Percentiles rank a stretch among this genome's conserved stretches.
phyloP scores from a whole-genome alignment of 108 stramenopile genomes.

The Nannochloropsis granulata region DNA sequence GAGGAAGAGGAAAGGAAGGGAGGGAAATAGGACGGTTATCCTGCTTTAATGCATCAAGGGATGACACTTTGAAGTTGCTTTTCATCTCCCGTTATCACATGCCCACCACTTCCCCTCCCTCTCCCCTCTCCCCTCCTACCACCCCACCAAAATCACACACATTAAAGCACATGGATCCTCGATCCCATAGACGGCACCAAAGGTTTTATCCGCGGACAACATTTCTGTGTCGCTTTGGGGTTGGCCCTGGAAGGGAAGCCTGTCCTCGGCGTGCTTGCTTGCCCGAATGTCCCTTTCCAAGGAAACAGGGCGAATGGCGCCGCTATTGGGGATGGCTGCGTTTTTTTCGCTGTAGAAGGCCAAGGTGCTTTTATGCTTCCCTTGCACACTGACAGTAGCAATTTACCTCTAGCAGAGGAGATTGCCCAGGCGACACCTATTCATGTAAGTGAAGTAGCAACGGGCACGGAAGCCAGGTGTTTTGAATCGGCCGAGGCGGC shows the following conservation, averaged over 20 bases:
- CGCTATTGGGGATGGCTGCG: conserved; percentile 29
- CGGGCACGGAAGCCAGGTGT: background rate
- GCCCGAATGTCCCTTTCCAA: conserved; percentile 50
- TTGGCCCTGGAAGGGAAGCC: conserved; percentile 38
- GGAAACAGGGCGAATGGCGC: background rate
- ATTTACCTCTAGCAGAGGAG: background rate
- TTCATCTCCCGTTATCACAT: too few relatives aligned
- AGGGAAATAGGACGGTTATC: too few relatives aligned
- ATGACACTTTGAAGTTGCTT: too few relatives aligned
- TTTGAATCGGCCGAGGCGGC: conserved; percentile 22
- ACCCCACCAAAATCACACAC: background rate
- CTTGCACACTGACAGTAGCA: background rate
- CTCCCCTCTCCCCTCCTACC: too few relatives aligned
- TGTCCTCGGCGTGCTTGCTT: conserved; percentile 53
- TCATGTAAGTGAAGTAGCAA: background rate
- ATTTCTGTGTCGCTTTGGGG: background rate
- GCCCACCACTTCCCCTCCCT: too few relatives aligned
- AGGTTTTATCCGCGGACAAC: background rate
- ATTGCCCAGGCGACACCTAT: background rate
- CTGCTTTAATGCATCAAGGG: too few relatives aligned
- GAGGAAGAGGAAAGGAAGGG: background rate
- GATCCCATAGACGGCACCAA: conserved; percentile 85
- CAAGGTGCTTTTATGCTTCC: conserved; percentile 52
- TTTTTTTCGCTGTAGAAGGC: conserved; percentile 55
- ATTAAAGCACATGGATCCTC: conserved; percentile 44